Conservation (phyloP, 331 rosid species). For the Prunus yedoensis region DNA sequence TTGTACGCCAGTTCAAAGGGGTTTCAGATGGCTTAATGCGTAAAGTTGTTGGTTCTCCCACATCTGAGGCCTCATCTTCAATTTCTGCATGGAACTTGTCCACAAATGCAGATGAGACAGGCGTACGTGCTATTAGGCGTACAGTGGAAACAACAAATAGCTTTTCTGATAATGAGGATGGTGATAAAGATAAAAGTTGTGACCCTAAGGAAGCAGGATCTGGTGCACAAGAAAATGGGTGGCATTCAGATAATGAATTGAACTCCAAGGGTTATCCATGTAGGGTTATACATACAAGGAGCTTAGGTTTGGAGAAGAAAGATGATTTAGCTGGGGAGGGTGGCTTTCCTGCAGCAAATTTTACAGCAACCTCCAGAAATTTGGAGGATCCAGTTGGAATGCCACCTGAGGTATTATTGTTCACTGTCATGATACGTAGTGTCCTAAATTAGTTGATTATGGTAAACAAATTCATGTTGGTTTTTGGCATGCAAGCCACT, state of each 20-base stretch:
- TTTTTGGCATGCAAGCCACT: not conserved
- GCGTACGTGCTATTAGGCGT: conserved; percentile 38
- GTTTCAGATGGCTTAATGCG: conserved; percentile 88
- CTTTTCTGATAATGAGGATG: conserved; percentile 64
- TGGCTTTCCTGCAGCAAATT: conserved; percentile 35
- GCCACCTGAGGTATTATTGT: conserved; percentile 83
- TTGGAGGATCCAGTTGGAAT: conserved; percentile 64
- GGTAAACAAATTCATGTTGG: not conserved
- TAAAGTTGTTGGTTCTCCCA: conserved; percentile 57
- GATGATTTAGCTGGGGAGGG: conserved; percentile 38
- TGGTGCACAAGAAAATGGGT: conserved; percentile 41
- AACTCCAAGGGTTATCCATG: conserved; percentile 50
- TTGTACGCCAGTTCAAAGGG: conserved; percentile 90
- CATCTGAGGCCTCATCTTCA: conserved; percentile 46
- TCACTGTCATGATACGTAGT: conserved; percentile 10
- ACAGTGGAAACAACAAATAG: conserved; percentile 46
- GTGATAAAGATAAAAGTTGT: conserved; percentile 37
- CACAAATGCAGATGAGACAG: conserved; percentile 58
- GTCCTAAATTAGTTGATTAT: not conserved
- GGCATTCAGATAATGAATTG: conserved; percentile 79
- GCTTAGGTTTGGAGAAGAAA: conserved; percentile 44
- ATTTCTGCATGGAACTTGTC: conserved; percentile 31
- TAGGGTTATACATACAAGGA: conserved; percentile 35
- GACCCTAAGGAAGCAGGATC: conserved; percentile 36
- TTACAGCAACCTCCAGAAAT: conserved; percentile 31